phyloP scores from a whole-genome alignment of 2,329 filamentous ascomycete species.

The Microdochium nivale region DNA sequence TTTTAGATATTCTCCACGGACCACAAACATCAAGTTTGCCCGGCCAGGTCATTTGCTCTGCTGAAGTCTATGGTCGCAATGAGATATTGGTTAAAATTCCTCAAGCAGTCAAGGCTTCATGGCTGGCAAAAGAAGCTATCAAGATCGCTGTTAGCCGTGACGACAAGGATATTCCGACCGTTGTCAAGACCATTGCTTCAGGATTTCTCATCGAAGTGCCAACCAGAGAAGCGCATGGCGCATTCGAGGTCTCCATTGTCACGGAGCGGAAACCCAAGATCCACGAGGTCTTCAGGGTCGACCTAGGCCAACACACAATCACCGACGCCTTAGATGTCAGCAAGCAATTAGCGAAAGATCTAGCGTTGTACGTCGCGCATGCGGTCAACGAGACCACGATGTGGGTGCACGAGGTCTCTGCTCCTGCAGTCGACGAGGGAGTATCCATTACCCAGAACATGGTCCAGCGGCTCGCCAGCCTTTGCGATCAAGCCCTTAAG shows the following conservation, averaged over 20 bases:
- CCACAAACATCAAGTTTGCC: background rate
- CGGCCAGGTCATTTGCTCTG: conserved; percentile 31
- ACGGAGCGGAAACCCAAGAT: conserved; percentile 52
- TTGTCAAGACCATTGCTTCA: conserved; percentile 36
- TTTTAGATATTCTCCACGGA: conserved; percentile 28
- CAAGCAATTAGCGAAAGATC: conserved; percentile 25
- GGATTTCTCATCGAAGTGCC: conserved; percentile 45
- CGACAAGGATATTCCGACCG: conserved; percentile 36
- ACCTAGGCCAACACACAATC: conserved; percentile 45
- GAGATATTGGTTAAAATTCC: conserved; percentile 48
- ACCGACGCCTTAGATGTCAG: conserved; percentile 35
- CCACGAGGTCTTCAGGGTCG: conserved; percentile 51
- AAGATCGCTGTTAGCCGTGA: conserved; percentile 45
- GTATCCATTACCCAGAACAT: conserved; percentile 19
- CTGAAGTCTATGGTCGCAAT: conserved; percentile 33
- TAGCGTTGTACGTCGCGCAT: conserved; percentile 32
- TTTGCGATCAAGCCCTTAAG: background rate
- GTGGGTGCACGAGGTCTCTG: conserved; percentile 23
- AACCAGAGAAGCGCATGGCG: conserved; percentile 45
- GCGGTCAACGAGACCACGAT: conserved; percentile 26
- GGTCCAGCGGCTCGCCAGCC: conserved; percentile 11
- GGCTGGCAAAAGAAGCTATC: conserved; percentile 49
- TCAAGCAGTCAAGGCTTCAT: conserved; percentile 38
- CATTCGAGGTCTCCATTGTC: conserved; percentile 48
- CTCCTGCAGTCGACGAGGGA: conserved; percentile 19